Evolutionary conservation across 2,329 filamentous ascomycete species (phyloP).

Genomic region (Bipolaris bicolor): DNA sequence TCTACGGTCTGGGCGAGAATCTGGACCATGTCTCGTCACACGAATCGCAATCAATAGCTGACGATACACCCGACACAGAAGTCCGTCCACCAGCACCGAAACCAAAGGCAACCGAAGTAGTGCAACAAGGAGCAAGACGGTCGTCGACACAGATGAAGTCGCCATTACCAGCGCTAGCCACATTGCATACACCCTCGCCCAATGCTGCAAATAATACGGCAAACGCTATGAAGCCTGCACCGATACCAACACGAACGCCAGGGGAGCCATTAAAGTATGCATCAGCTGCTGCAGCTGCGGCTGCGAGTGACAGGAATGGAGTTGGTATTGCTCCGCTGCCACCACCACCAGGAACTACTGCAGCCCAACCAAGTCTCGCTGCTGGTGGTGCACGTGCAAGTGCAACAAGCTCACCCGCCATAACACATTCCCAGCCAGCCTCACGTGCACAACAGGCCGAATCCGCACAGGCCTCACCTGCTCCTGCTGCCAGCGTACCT

Average conservation of each 20-base stretch:
- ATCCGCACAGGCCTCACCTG: slow-evolving; percentile 54
- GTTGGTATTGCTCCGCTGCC: slow-evolving; percentile 93
- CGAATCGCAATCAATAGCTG: slow-evolving; percentile 89
- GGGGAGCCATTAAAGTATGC: slow-evolving; percentile 96
- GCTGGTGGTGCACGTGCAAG: slow-evolving; percentile 61
- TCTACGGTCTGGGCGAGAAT: slow-evolving; percentile 79
- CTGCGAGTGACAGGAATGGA: slow-evolving; percentile 83
- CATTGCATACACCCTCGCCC: slow-evolving; percentile 76
- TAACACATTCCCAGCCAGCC: slow-evolving; percentile 49
- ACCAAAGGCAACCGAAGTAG: slow-evolving; percentile 66
- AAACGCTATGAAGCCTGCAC: slow-evolving; percentile 87
- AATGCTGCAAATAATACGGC: slow-evolving; percentile 65
- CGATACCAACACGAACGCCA: slow-evolving; percentile 79
- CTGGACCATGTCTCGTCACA: slow-evolving; percentile 92
- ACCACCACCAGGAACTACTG: slow-evolving; percentile 73
- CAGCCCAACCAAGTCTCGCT: slow-evolving; percentile 50
- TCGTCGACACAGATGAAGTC: slow-evolving; percentile 93
- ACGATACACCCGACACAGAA: slow-evolving; percentile 72
- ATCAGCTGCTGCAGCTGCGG: slow-evolving; percentile 91
- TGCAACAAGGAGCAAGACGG: slow-evolving; percentile 65
- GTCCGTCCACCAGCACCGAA: slow-evolving; percentile 57
- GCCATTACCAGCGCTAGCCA: slow-evolving; percentile 88
- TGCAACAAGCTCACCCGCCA: slow-evolving; percentile 62
- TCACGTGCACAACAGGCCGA: slow-evolving; percentile 51
- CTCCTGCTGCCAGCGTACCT: slow-evolving; percentile 52